A percentile compares a stretch with the other conserved stretches of the same genome.
These are phyloP conservation scores for Jamesozyma piceae DNA, from an alignment of 805 yeast genomes.

Conservation along the genomic window DNA sequence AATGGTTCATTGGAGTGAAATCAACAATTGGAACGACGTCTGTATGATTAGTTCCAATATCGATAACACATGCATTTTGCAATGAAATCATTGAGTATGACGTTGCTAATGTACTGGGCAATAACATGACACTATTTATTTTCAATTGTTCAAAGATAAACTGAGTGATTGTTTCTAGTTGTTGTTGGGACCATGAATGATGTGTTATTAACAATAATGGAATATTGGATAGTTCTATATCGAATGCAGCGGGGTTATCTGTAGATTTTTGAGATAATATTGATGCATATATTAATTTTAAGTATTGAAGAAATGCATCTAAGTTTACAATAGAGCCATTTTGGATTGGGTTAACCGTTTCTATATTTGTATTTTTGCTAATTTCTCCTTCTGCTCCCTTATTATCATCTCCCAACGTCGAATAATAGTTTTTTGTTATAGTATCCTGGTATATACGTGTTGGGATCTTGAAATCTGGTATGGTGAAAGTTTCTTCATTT, in stretches of 20 bases:
- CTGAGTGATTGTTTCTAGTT: conserved; percentile 61
- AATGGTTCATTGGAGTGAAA: conserved; percentile 50
- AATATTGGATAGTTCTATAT: conserved; percentile 35
- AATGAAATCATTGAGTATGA: conserved; percentile 64
- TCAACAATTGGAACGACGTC: conserved; percentile 77
- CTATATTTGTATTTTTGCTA: conserved; percentile 1
- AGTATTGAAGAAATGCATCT: conserved; percentile 58
- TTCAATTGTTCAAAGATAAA: conserved; percentile 67
- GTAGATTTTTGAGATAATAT: conserved; percentile 26
- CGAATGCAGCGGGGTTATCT: conserved; percentile 21
- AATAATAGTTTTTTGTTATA: conserved; percentile 25
- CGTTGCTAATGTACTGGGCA: conserved; percentile 60
- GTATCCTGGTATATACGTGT: conserved; percentile 53
- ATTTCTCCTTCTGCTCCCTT: conserved; percentile 22
- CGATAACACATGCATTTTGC: conserved; percentile 64
- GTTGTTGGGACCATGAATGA: conserved; percentile 56
- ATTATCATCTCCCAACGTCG: conserved; percentile 25
- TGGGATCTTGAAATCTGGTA: conserved; percentile 72
- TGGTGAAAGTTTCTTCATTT: conserved; percentile 48
- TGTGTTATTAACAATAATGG: conserved; percentile 65
- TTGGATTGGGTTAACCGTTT: conserved; percentile 52
- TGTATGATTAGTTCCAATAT: conserved; percentile 66
- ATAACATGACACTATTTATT: conserved; percentile 59
- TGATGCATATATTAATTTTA: conserved; percentile 41
- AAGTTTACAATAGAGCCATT: conserved; percentile 57